Base-by-base conservation (phyloP, 768 basidiomycete genomes). In the Ramaria rubella region DNA sequence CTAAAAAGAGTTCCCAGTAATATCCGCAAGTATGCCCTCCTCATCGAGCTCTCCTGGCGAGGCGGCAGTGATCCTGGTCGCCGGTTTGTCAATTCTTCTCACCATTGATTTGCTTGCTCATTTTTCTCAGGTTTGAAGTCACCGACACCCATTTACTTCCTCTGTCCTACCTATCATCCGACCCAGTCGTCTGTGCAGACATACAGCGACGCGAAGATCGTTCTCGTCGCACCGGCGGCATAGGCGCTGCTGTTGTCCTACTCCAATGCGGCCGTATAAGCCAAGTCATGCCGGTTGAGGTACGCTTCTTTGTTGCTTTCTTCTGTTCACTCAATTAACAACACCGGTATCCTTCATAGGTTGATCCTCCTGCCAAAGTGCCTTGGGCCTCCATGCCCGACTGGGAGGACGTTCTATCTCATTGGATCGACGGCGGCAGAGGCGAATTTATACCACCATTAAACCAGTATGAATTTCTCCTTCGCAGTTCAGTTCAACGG, bases 281-380 rank as follows among this genome's bases (percentile, higher is more conserved):
- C 64, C 87, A 91, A 63, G 87, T 91, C 60, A 87, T 90, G 84
- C 89, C 89, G 30, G 86, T 90, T 60, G 89, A 91, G 66, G 85
- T 59, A 33, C 21, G 19, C 8, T 50, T 15, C 8, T 54, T 26
- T 30, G 24, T 42, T 27, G 29, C 42, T 26, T 34, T 29, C 29
- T 31, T 19, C 33, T 17, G 36, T 17, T 17, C 11, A 15, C 45
- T 26, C 15, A 4, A 15, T 15, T 21, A 4, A 15, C 29, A 30
- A 12, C 2, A n/a, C 24, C 12, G 55, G 33, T 30, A 15, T 45
- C 26, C 29, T 9, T 9, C 19, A 4, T 42, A 56, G 55, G 55
- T 90, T 50, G 89, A 91, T 68, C 81, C 85, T 6, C 88, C 86
- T 1, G 72, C 77, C 57, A 86, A 82, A 63, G 88, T 90, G 64